phyloP scores from a whole-genome alignment of 1,139 yeast species.

The Kurtzmaniella quercitrusa region DNA sequence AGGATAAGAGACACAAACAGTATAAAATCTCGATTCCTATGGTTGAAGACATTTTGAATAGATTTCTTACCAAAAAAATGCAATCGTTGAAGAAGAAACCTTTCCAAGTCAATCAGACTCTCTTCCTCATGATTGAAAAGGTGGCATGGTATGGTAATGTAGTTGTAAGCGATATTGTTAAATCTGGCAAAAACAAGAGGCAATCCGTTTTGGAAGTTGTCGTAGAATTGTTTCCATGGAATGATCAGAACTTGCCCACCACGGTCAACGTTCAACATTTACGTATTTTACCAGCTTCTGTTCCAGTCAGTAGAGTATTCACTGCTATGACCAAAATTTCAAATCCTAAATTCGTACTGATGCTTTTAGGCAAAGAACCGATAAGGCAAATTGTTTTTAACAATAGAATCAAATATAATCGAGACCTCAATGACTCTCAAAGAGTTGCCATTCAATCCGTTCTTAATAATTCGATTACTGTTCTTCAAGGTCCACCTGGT shows the following conservation, averaged over 20 bases:
- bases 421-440: constrained; percentile 59
- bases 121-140: constrained; percentile 39
- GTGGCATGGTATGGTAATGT: constrained; percentile 40
- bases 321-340: constrained; percentile 59
- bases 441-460: constrained; percentile 66
- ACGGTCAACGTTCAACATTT: constrained; percentile 32
- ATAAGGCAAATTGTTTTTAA: constrained; percentile 56
- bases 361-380: constrained; percentile 58
- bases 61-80: constrained; percentile 41
- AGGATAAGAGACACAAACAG: constrained; percentile 38
- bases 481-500: constrained; percentile 67
- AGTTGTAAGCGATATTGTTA: constrained; percentile 35
- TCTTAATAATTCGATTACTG: constrained; percentile 60
- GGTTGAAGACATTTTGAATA: constrained; percentile 35
- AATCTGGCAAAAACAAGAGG: constrained; percentile 13
- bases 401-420: constrained; percentile 48
- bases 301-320: constrained; percentile 58
- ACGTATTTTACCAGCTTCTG: constrained; percentile 57
- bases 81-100: constrained; percentile 43
- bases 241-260: constrained; percentile 42
- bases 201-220: constrained; percentile 33
- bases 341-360: constrained; percentile 52
- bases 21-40: constrained; percentile 32
- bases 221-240: constrained; percentile 57
- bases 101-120: constrained; percentile 42